phyloP scores from a whole-genome alignment of 371 early-diverging fungal genomes.

The Dinochytrium kinnereticum region DNA sequence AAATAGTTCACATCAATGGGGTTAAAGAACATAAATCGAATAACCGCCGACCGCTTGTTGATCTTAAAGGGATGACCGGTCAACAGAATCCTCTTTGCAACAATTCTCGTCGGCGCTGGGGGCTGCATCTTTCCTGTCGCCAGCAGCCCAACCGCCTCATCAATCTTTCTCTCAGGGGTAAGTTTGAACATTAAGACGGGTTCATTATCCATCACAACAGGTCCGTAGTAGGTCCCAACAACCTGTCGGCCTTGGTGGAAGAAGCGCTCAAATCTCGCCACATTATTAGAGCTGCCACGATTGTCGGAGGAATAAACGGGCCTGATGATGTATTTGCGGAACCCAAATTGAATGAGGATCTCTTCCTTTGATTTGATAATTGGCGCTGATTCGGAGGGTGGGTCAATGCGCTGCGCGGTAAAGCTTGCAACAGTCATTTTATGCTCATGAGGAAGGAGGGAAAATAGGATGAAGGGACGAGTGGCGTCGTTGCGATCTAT shows the following conservation, averaged over 20 bases:
- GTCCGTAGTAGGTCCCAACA: constrained; percentile 87
- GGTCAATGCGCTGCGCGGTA: constrained; percentile 56
- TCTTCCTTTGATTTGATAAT: constrained; percentile 71
- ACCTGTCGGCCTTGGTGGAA: constrained; percentile 71
- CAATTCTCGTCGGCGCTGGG: constrained; percentile 73
- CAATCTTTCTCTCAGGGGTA: constrained; percentile 19
- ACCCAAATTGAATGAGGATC: constrained; percentile 84
- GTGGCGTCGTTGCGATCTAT: constrained; percentile 58
- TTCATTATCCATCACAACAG: constrained; percentile 82
- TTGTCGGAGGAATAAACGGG: constrained; percentile 91
- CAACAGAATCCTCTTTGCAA: constrained; percentile 92
- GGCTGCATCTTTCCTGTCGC: constrained; percentile 28
- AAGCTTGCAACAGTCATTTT: constrained; percentile 89
- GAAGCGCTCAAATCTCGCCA: constrained; percentile 95
- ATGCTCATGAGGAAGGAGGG: constrained; percentile 91
- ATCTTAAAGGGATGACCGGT: constrained; percentile 95
- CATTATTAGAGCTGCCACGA: constrained; percentile 81
- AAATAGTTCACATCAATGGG: constrained; percentile 90
- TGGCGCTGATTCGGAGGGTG: constrained; percentile 21
- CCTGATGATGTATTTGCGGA: constrained; percentile 79
- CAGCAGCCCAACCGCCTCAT: background rate
- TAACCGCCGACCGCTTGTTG: constrained; percentile 88
- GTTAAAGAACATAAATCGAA: constrained; percentile 97
- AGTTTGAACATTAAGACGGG: constrained; percentile 72
- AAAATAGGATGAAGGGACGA: constrained; percentile 77